Conservation (phyloP, 2,329 filamentous ascomycete genomes). For the Ceratocystis diversiconidia region DNA sequence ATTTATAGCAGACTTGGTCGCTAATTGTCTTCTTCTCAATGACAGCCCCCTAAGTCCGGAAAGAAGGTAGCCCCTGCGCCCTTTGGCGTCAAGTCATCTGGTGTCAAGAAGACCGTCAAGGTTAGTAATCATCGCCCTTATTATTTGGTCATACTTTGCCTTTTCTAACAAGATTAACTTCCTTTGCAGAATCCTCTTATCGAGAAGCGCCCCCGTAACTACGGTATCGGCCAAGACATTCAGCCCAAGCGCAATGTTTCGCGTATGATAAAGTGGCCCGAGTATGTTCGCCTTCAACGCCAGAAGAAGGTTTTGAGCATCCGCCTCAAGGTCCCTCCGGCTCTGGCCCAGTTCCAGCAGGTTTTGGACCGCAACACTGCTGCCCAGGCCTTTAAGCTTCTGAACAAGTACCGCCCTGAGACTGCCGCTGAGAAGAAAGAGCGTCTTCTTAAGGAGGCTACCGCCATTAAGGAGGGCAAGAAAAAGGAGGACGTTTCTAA, state of each 20-base stretch:
- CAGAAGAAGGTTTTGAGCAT: constrained; percentile 91
- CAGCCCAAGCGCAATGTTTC: constrained; percentile 91
- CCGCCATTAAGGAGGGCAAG: constrained; percentile 95
- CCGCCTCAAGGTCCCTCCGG: constrained; percentile 94
- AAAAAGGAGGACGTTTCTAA: constrained; percentile 99
- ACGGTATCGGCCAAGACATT: constrained; percentile 96
- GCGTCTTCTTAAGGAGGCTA: constrained; percentile 94
- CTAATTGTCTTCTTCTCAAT: constrained; percentile 99
- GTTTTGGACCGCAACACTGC: constrained; percentile 95
- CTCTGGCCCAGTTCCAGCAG: constrained; percentile 94
- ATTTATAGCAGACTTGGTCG: constrained; percentile 60
- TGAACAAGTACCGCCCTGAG: constrained; percentile 99
- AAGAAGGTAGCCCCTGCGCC: constrained; percentile 98
- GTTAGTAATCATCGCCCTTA: constrained; percentile 40
- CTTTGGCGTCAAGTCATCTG: constrained; percentile 87
- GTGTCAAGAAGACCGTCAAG: constrained; percentile 89
- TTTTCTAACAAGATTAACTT: constrained; percentile 20
- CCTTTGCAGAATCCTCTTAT: constrained; percentile 79
- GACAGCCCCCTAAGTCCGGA: constrained; percentile 96
- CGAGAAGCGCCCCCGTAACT: constrained; percentile 97
- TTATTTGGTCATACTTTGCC: no score
- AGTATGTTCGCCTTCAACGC: constrained; percentile 97
- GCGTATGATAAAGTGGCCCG: constrained; percentile 99
- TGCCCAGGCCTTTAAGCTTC: constrained; percentile 93
- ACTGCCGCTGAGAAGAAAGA: constrained; percentile 99